Conservation (phyloP, 345 rosid genomes). For the Hevea brasiliensis region DNA sequence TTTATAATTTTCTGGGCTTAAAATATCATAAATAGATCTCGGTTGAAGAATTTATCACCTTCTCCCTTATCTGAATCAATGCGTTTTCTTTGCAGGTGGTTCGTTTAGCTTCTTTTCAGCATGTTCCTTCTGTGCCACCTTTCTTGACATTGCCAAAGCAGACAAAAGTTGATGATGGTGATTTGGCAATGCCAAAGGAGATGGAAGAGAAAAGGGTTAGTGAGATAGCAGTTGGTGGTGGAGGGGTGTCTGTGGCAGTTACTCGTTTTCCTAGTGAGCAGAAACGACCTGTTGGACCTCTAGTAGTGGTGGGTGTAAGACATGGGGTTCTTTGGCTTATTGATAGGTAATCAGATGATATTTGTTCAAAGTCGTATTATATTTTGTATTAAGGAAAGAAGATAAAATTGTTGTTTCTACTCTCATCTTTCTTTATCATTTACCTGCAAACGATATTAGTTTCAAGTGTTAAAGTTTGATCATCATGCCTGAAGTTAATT, state of each 20-base stretch:
- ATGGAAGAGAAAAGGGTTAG: constrained; percentile 68
- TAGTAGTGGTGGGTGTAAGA: constrained; percentile 87
- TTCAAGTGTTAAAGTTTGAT: background rate
- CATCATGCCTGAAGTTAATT: background rate
- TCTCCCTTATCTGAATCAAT: constrained; percentile 1
- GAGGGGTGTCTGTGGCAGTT: constrained; percentile 97
- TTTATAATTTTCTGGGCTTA: background rate
- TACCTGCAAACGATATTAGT: background rate
- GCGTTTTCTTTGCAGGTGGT: constrained; percentile 63
- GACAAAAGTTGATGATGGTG: constrained; percentile 76
- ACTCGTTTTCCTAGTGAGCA: constrained; percentile 95
- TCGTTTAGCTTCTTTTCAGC: constrained; percentile 96
- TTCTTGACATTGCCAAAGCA: constrained; percentile 81
- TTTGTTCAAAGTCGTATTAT: background rate
- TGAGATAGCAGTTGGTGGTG: constrained; percentile 99
- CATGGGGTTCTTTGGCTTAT: constrained; percentile 99
- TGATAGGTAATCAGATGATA: constrained; percentile 60
- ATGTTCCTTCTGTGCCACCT: constrained; percentile 92
- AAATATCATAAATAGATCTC: background rate
- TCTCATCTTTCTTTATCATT: background rate
- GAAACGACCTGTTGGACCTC: constrained; percentile 96
- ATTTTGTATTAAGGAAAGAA: background rate
- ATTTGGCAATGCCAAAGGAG: constrained; percentile 49
- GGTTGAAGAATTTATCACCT: constrained; percentile 3
- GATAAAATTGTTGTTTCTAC: background rate